Evolutionary conservation across 2,329 filamentous ascomycete genomes (phyloP), one percentile per base, ranked within the genome.

Genomic region (Colletotrichum tanaceti): DNA sequence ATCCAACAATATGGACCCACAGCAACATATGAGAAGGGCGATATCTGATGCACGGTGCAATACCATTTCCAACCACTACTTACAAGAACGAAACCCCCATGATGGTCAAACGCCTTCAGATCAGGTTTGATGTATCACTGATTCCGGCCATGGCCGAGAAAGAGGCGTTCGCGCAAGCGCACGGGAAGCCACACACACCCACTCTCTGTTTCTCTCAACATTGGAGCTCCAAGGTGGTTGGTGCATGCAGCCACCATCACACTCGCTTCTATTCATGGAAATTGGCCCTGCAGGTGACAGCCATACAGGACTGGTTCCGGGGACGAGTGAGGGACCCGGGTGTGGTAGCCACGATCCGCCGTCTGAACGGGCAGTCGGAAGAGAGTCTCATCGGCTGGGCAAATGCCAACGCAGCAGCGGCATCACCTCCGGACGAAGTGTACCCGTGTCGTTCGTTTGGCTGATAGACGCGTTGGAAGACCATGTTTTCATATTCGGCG

Each of bases 231-330:
- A 43, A 38, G 32, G 28, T 43, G 62, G 61, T 46, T 65, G 35
- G 35, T 24, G 41, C 5, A 70, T 70, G 68, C 68, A 70, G 68
- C 68, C 68, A 70, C 68, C 9, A 64, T 70, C 68, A 70, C 68
- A 68, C 50, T 5, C 28, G 50, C 49, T 70, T 1, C 68, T 70
- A 68, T 58, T 68, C 54, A 57, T 32, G 20, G 59, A 47, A 47
- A 53, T 53, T 49, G 3, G 20, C 38, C 32, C 47, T 67, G 64
- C 64, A 58, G 39, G 58, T 67, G 64, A 67, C 50, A 53, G 44
- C 32, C 32, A 35, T 38, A 49, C 16, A 11, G 46, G 13, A 20
- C 22, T 39, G 39, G 39, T 20, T 28, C 24, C n/a, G 14, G 28
- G 20, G 57, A n/a, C 28, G 47, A 55, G 39, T 20, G 20, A 49